Evolutionary conservation across 768 basidiomycete species (phyloP).

Genomic region (Lentinus tigrinus): DNA sequence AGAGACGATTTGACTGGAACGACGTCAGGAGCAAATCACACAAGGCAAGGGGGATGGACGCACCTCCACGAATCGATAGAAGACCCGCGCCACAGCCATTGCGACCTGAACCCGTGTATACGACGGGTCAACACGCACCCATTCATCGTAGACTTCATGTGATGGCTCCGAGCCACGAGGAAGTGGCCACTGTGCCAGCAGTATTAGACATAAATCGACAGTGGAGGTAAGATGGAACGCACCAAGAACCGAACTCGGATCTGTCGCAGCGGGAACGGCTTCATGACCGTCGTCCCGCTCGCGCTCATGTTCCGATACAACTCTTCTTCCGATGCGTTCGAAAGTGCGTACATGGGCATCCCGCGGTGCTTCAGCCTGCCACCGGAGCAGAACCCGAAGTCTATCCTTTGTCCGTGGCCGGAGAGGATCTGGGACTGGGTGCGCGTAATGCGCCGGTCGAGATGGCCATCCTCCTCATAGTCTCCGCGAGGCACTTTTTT

Average conservation of each 20-base stretch:
- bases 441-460: conserved; percentile 6
- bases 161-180: neutral
- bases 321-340: conserved; percentile 4
- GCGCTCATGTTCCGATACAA: neutral
- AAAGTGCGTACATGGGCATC: conserved; percentile 11
- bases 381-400: conserved; percentile 3
- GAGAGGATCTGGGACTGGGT: neutral
- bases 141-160: conserved; percentile 3
- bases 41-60: neutral
- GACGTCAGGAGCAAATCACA: neutral
- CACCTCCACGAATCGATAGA: conserved; percentile 11
- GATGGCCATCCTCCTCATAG: neutral
- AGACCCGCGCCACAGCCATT: conserved; percentile 7
- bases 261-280: neutral
- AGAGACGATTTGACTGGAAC: neutral
- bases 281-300: conserved; percentile 1
- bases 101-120: conserved; percentile 2
- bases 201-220: no score
- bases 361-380: neutral
- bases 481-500: conserved; percentile 5
- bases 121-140: neutral
- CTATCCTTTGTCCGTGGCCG: conserved; percentile 2
- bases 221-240: neutral
- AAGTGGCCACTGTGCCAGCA: conserved; percentile 7
- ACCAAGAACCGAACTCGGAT: conserved; percentile 6